A percentile compares a stretch with the other conserved stretches of the same genome.
Conservation (phyloP, 2,329 filamentous ascomycete species). For the Didymella keratinophila region DNA sequence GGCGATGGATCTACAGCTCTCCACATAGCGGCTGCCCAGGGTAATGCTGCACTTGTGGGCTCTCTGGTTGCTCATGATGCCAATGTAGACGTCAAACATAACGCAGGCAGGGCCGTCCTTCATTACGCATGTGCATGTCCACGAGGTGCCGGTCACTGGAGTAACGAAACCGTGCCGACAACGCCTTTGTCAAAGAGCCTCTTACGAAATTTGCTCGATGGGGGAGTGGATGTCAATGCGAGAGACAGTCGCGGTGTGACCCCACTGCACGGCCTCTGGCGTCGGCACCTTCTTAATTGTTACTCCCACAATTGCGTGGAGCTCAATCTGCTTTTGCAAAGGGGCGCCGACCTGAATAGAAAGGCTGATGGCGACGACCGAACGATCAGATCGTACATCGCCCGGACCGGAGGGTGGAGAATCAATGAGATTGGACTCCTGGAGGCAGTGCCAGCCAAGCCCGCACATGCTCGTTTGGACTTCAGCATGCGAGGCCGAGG, state of each 20-base stretch:
- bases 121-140: background rate
- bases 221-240: background rate
- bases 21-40: background rate
- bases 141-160: no score
- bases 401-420: background rate
- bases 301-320: no score
- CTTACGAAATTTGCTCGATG: no score
- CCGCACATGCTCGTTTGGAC: background rate
- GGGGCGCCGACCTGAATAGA: background rate
- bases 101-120: background rate
- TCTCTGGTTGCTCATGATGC: background rate
- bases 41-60: background rate
- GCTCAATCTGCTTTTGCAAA: constrained; percentile 2
- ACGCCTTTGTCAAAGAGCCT: no score
- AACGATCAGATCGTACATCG: background rate
- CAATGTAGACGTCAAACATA: background rate
- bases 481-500: background rate
- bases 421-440: background rate
- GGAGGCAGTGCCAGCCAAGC: background rate
- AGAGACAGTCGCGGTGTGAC: background rate
- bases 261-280: no score
- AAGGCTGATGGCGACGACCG: background rate
- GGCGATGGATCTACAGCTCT: background rate
- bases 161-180: no score
- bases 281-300: no score